Evolutionary conservation across 495 filamentous ascomycete genomes (phyloP), one percentile per base, ranked within the genome.

Genomic region (Penicillium diatomitis): DNA sequence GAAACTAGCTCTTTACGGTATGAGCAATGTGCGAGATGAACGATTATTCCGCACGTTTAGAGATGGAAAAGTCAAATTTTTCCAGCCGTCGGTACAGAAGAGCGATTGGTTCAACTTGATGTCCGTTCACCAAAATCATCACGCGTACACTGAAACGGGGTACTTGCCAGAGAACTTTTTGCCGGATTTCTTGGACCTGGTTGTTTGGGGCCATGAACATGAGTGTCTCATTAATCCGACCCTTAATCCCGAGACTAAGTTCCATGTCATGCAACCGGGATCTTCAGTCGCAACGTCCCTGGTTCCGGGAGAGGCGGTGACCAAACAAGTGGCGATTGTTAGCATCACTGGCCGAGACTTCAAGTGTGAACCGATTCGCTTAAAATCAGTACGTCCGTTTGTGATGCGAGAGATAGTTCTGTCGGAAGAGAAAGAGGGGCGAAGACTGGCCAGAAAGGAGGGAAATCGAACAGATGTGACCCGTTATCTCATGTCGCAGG

Each of bases 181-280:
- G 0, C 94, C 92, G 0, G 83, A 86, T 4, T 99, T 95, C 61
- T 67, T 97, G 35, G 87, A 99, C 61, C 71, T 99, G 10, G 81
- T 97, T 0, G 72, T 99, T 40, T 99, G 92, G 92, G 92, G 92
- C 28, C 92, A 99, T 58, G 92, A 99, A 64, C 92, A 99, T 57
- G 94, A 99, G 68, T 97, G 91, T 62, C 64, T 92, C 4, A 94
- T 97, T 54, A 80, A 95, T 37, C 92, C 92, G 1, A 58, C 66
- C 8, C 74, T 78, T 28, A 96, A 96, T 57, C 80, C 86, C 0
- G 89, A 95, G 62, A 94, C 81, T 49, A 83, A 83, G 6, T 97
- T 97, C 55, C 82, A 90, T 58, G 90, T 99, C 51, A 96, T 99
- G 79, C 92, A 99, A 56, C 92, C 92, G 0, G 92, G 92, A 4